A percentile compares a stretch with the other conserved stretches of the same genome.
Evolutionary conservation across 192 early-diverging fungal species (phyloP).

Genomic region (Backusella circina): DNA sequence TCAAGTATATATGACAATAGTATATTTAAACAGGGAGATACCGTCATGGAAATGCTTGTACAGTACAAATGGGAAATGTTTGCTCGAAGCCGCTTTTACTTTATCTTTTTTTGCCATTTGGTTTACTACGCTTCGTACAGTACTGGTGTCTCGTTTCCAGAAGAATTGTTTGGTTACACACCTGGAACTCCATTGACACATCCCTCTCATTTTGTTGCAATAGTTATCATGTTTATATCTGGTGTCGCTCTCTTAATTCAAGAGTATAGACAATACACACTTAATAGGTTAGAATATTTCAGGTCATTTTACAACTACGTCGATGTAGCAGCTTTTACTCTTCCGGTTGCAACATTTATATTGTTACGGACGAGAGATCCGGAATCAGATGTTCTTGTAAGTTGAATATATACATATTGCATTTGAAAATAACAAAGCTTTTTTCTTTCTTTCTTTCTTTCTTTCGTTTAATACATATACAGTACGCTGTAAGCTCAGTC

Average conservation of each 20-base stretch:
- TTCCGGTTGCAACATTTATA: background rate
- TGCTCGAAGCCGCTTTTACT: background rate
- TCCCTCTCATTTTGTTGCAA: background rate
- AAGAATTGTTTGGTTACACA: background rate
- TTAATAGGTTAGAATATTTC: background rate
- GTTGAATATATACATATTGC: background rate
- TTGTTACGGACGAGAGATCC: background rate
- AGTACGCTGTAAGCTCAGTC: background rate
- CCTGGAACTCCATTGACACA: background rate
- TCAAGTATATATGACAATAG: background rate
- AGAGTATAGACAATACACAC: background rate
- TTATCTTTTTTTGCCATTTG: background rate
- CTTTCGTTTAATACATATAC: background rate
- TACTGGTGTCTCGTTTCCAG: background rate
- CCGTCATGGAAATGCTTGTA: conserved; percentile 3
- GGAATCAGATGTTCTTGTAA: background rate
- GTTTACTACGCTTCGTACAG: background rate
- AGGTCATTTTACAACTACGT: background rate
- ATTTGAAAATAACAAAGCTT: background rate
- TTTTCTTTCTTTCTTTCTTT: background rate
- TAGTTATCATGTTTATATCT: background rate
- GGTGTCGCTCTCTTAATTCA: background rate
- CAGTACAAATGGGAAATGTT: conserved; percentile 10
- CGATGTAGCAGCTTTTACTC: background rate
- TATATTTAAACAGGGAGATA: conserved; percentile 6